Evolutionary conservation across 306 rosid species (phyloP).

Genomic region (Alnus glutinosa): DNA sequence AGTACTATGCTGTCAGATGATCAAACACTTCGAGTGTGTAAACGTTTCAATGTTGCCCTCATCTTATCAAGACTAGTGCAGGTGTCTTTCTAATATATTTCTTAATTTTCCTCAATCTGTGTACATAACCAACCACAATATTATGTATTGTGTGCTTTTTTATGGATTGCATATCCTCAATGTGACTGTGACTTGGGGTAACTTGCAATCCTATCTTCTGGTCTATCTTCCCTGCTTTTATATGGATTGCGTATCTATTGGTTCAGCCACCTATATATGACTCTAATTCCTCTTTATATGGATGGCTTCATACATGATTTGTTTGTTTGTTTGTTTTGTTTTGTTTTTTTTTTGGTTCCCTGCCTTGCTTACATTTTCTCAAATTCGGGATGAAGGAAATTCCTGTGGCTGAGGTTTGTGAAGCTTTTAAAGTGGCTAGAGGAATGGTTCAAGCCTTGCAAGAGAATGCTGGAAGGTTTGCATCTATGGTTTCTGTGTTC

Average conservation of each 20-base stretch:
- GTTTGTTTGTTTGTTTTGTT: constrained; percentile 9
- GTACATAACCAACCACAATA: neutral
- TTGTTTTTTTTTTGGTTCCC: constrained; percentile 2
- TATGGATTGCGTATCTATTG: neutral
- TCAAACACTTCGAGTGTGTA: constrained; percentile 81
- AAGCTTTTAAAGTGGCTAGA: constrained; percentile 88
- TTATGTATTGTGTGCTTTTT: neutral
- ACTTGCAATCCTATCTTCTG: constrained; percentile 1
- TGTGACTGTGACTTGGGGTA: neutral
- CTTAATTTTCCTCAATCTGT: constrained; percentile 16
- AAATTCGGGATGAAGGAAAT: constrained; percentile 63
- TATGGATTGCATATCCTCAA: neutral
- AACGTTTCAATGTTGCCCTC: constrained; percentile 92
- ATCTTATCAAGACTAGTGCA: constrained; percentile 89
- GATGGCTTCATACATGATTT: neutral
- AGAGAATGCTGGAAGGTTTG: constrained; percentile 98
- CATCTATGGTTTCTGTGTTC: constrained; percentile 90
- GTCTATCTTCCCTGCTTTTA: neutral
- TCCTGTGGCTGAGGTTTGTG: constrained; percentile 85
- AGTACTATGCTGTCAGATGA: constrained; percentile 54
- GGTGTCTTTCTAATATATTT: constrained; percentile 45
- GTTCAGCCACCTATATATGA: neutral
- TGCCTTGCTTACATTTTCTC: constrained; percentile 16
- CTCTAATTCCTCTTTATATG: constrained; percentile 5
- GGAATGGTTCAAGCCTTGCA: constrained; percentile 98